Evolutionary conservation across 108 stramenopile genomes (phyloP).

Genomic region (Tribonema minus): DNA sequence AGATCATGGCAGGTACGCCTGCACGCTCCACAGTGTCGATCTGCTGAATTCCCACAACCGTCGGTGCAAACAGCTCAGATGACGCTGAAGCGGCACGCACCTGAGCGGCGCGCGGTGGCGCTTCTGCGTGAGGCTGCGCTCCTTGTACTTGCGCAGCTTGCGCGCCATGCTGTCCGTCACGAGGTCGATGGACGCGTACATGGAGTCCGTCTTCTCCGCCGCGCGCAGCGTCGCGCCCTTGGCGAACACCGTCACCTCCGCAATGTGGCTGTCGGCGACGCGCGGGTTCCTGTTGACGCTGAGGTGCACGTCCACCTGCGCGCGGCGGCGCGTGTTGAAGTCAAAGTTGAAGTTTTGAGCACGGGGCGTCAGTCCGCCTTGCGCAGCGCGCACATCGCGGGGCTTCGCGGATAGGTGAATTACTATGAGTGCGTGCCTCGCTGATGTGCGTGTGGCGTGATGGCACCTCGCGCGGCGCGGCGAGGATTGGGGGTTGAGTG

Average conservation of each 20-base stretch:
- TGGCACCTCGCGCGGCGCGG: no score
- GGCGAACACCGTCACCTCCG: conserved; percentile 46
- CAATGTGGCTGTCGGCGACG: conserved; percentile 38
- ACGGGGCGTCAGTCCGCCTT: no score
- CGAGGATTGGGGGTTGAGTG: no score
- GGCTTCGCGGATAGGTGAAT: no score
- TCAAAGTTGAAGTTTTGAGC: no score
- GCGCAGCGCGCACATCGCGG: no score
- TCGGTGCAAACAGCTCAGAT: no score
- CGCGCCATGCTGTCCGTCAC: conserved; percentile 46
- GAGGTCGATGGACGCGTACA: conserved; percentile 53
- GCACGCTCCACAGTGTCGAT: no score
- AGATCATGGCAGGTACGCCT: background rate
- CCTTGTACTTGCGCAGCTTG: conserved; percentile 51
- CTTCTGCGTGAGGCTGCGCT: conserved; percentile 25
- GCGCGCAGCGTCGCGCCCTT: conserved; percentile 45
- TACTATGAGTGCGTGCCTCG: no score
- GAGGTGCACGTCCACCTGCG: conserved; percentile 37
- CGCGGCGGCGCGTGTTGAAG: no score
- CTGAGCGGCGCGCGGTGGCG: conserved; percentile 6
- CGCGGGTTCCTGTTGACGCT: conserved; percentile 29
- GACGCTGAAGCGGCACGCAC: background rate
- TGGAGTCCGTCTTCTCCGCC: conserved; percentile 46
- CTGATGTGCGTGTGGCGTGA: no score
- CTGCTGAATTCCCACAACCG: background rate